Evolutionary conservation across 192 early-diverging fungal genomes (phyloP).

Genomic region (Podila epigama): DNA sequence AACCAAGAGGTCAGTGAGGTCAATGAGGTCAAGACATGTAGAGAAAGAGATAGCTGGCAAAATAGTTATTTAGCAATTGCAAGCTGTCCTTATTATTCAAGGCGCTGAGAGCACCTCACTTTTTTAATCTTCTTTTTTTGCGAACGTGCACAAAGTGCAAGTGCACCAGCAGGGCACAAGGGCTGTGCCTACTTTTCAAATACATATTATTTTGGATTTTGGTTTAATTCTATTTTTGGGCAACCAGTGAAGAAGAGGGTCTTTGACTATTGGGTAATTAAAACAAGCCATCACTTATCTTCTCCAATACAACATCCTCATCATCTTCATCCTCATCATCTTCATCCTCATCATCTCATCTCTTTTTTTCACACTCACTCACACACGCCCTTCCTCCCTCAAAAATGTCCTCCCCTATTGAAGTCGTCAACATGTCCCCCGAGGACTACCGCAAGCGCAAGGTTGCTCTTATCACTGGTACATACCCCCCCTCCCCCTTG

Average conservation of each 20-base stretch:
- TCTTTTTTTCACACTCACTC: neutral
- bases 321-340: neutral
- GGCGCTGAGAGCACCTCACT: too few relatives aligned
- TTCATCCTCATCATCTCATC: neutral
- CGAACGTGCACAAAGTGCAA: too few relatives aligned
- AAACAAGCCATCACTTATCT: neutral
- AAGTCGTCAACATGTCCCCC: slow-evolving; percentile 37
- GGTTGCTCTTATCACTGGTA: slow-evolving; percentile 64
- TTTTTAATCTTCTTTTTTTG: too few relatives aligned
- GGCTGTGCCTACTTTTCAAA: too few relatives aligned
- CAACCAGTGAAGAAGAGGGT: neutral
- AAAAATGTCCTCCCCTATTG: slow-evolving; percentile 5
- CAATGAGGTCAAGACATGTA: too few relatives aligned
- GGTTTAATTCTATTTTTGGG: neutral
- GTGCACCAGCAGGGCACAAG: too few relatives aligned
- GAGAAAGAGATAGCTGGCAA: too few relatives aligned
- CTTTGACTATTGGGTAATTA: neutral
- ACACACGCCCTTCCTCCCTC: neutral
- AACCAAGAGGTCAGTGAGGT: too few relatives aligned
- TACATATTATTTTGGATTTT: too few relatives aligned
- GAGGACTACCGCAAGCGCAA: slow-evolving; percentile 61
- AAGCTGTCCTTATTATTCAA: too few relatives aligned
- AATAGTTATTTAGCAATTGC: too few relatives aligned
- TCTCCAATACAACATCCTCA: neutral
- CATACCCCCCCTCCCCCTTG: neutral